Evolutionary conservation across 2,329 filamentous ascomycete genomes (phyloP).

Genomic region (Clarireedia homoeocarpa): DNA sequence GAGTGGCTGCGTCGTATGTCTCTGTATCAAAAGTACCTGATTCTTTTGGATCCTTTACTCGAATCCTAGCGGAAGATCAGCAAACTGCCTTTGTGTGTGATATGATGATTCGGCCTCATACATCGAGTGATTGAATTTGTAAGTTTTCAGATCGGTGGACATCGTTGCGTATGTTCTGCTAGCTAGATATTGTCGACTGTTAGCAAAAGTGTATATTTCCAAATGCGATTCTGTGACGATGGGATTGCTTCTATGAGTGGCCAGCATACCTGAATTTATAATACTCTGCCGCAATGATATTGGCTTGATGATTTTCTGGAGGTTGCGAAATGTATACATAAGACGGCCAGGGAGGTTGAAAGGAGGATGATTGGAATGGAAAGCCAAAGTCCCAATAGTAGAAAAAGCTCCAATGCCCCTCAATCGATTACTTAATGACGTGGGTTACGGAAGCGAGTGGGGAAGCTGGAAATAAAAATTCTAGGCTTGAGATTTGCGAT

Average conservation of each 20-base stretch:
- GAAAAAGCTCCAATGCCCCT: too few relatives aligned
- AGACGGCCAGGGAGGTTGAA: background rate
- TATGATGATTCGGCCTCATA: slow-evolving; percentile 29
- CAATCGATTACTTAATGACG: too few relatives aligned
- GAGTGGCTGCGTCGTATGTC: background rate
- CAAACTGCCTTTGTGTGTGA: slow-evolving; percentile 3
- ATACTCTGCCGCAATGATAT: slow-evolving; percentile 13
- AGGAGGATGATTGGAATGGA: background rate
- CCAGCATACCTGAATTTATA: slow-evolving; percentile 19
- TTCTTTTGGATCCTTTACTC: slow-evolving; percentile 87
- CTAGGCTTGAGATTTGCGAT: too few relatives aligned
- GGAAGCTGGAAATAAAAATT: too few relatives aligned
- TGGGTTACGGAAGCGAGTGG: too few relatives aligned
- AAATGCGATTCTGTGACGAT: background rate
- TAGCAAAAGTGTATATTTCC: slow-evolving; percentile 1
- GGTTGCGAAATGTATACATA: slow-evolving; percentile 20
- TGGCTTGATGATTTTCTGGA: slow-evolving; percentile 19
- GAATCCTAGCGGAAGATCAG: slow-evolving; percentile 53
- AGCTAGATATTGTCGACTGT: slow-evolving; percentile 15
- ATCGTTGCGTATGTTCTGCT: slow-evolving; percentile 28
- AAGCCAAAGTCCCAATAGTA: background rate
- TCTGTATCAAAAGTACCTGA: slow-evolving; percentile 43
- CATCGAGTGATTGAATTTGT: slow-evolving; percentile 90
- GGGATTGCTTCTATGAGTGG: background rate
- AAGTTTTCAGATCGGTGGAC: slow-evolving; percentile 65